These are phyloP conservation scores for Dimocarpus longan DNA, from an alignment of 345 rosid genomes.

Conservation along the genomic window DNA sequence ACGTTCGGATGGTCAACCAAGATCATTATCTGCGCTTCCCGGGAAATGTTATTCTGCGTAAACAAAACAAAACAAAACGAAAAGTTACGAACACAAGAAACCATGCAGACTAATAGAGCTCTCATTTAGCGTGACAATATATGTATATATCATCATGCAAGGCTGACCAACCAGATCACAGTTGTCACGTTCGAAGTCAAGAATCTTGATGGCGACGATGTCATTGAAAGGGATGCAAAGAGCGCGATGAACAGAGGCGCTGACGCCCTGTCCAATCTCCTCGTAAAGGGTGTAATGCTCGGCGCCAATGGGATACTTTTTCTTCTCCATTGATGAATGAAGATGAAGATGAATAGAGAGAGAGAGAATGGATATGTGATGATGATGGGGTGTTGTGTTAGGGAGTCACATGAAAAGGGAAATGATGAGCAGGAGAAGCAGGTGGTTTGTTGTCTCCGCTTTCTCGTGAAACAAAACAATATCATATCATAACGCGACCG, in stretches of 20 bases:
- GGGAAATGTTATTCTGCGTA: conserved; percentile 68
- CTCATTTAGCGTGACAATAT: no score
- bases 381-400: no score
- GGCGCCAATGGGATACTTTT: conserved; percentile 86
- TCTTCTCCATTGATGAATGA: conserved; percentile 65
- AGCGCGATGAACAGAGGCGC: conserved; percentile 89
- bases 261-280: conserved; percentile 89
- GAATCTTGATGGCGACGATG: conserved; percentile 91
- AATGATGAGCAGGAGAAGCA: conserved; percentile 24
- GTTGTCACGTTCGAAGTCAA: conserved; percentile 92
- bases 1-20: conserved; percentile 92
- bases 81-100: background rate
- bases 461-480: conserved; percentile 41
- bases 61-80: background rate
- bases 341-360: conserved; percentile 13
- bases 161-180: conserved; percentile 63
- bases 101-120: background rate
- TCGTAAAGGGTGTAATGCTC: conserved; percentile 71
- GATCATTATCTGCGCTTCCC: conserved; percentile 97
- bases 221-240: conserved; percentile 69
- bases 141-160: no score
- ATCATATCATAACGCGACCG: conserved; percentile 37
- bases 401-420: background rate
- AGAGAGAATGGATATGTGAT: conserved; percentile 25
- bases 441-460: conserved; percentile 17